Percentiles rank a stretch among this genome's conserved stretches.
Evolutionary conservation across 2,329 filamentous ascomycete species (phyloP).

Genomic region (Dichotomopilus funicola): DNA sequence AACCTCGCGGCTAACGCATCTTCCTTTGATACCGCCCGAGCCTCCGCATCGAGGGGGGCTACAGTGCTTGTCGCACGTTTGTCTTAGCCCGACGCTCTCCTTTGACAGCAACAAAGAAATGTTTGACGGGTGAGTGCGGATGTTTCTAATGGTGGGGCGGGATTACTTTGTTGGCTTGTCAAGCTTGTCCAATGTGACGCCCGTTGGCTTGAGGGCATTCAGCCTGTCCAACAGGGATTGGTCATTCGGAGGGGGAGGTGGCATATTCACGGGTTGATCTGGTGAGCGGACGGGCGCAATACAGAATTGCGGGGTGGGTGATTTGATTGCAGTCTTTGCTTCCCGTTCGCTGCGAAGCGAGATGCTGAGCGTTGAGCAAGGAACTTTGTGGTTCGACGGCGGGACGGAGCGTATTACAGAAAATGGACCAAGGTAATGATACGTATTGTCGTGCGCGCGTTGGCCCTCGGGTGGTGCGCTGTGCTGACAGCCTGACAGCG

Average conservation of each 20-base stretch:
- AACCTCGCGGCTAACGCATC: constrained; percentile 47
- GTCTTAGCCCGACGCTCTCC: constrained; percentile 7
- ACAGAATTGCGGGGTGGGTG: too few relatives aligned
- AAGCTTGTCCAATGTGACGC: constrained; percentile 31
- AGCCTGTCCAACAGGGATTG: constrained; percentile 47
- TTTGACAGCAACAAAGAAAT: not conserved
- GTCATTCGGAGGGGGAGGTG: constrained; percentile 27
- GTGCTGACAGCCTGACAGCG: too few relatives aligned
- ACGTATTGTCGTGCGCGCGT: too few relatives aligned
- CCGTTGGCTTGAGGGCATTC: constrained; percentile 43
- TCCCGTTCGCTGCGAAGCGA: too few relatives aligned
- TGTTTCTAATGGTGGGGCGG: not conserved
- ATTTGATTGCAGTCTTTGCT: too few relatives aligned
- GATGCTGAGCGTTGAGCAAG: too few relatives aligned
- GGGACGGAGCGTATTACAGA: too few relatives aligned
- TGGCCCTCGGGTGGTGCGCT: too few relatives aligned
- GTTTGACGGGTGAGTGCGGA: not conserved
- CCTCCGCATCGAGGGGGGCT: not conserved
- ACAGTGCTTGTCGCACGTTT: constrained; percentile 11
- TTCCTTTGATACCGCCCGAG: constrained; percentile 37
- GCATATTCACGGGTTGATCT: constrained; percentile 7
- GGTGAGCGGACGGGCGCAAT: not conserved
- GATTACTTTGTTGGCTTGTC: constrained; percentile 36
- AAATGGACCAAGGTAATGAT: too few relatives aligned
- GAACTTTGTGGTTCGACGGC: too few relatives aligned